Evolutionary conservation across 2,329 filamentous ascomycete genomes (phyloP).

Genomic region (Hymenoscyphus linearis): DNA sequence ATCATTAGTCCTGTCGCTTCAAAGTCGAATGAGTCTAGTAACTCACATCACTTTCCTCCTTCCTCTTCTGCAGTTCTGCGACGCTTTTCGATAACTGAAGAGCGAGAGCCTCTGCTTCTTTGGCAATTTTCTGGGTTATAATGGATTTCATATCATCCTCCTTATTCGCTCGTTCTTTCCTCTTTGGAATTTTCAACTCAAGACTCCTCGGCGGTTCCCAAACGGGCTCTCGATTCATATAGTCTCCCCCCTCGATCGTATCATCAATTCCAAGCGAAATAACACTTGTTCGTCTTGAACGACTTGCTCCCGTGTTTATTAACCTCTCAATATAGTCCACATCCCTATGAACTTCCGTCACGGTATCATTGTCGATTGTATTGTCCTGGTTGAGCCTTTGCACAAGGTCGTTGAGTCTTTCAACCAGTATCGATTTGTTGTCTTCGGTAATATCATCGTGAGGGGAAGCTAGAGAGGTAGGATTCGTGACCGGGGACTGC

Average conservation of each 20-base stretch:
- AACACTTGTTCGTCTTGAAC: conserved; percentile 2
- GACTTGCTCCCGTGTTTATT: conserved; percentile 16
- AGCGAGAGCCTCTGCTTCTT: conserved; percentile 43
- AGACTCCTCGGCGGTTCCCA: conserved; percentile 16
- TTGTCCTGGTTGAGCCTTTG: conserved; percentile 27
- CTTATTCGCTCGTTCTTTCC: conserved; percentile 12
- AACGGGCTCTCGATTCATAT: neutral
- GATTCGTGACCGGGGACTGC: conserved; percentile 6
- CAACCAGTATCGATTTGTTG: conserved; percentile 31
- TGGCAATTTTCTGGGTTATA: conserved; percentile 33
- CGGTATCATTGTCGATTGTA: conserved; percentile 26
- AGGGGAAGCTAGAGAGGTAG: neutral
- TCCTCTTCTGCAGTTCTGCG: conserved; percentile 46
- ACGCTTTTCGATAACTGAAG: conserved; percentile 46
- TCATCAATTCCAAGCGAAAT: neutral
- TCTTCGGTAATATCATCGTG: conserved; percentile 23
- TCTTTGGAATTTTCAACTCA: conserved; percentile 10
- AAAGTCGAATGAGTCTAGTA: conserved; percentile 9
- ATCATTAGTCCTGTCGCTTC: neutral
- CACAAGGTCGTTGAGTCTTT: conserved; percentile 33
- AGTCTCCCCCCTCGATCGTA: conserved; percentile 7
- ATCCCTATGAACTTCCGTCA: conserved; percentile 32
- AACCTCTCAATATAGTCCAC: conserved; percentile 36
- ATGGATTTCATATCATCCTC: conserved; percentile 20
- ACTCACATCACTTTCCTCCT: conserved; percentile 54